Conservation (phyloP, 2,329 filamentous ascomycete species). For the Ophiocordyceps robertsii region DNA sequence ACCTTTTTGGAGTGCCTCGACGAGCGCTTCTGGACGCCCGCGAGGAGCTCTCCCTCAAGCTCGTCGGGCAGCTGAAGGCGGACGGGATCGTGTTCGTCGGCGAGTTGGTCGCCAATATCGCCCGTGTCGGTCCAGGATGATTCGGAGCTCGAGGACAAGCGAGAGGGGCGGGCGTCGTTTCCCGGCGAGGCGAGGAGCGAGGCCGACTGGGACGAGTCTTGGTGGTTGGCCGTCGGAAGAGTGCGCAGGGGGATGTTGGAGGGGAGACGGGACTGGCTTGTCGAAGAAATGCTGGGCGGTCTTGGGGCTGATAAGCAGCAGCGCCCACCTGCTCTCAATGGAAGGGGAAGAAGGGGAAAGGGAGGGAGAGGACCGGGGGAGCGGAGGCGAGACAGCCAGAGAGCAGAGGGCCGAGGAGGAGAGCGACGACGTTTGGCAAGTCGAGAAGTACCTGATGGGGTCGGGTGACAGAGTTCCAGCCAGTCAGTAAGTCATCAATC, state of each 20-base stretch:
- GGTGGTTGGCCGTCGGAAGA: constrained; percentile 33
- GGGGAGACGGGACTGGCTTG: constrained; percentile 52
- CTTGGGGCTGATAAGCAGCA: constrained; percentile 65
- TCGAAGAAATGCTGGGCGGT: constrained; percentile 74
- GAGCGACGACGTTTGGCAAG: background rate
- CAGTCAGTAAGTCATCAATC: constrained; percentile 2
- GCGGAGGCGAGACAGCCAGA: constrained; percentile 9
- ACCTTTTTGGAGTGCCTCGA: constrained; percentile 44
- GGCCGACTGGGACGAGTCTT: constrained; percentile 21
- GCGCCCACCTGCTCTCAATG: constrained; percentile 45
- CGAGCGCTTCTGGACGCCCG: constrained; percentile 31
- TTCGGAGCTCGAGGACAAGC: constrained; percentile 42
- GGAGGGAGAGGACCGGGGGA: constrained; percentile 12
- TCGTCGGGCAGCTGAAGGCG: constrained; percentile 54
- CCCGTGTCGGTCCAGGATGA: constrained; percentile 89
- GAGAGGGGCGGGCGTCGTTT: constrained; percentile 29
- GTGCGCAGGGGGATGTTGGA: constrained; percentile 83
- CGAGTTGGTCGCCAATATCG: constrained; percentile 85
- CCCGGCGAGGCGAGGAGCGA: constrained; percentile 19
- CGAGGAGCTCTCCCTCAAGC: constrained; percentile 48
- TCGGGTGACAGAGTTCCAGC: constrained; percentile 2
- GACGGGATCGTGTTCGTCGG: constrained; percentile 70
- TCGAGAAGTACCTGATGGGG: background rate
- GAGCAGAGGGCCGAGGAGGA: background rate
- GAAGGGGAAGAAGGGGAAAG: constrained; percentile 18